phyloP scores from a whole-genome alignment of 73 alveolate species.

The Stentor coeruleus region DNA sequence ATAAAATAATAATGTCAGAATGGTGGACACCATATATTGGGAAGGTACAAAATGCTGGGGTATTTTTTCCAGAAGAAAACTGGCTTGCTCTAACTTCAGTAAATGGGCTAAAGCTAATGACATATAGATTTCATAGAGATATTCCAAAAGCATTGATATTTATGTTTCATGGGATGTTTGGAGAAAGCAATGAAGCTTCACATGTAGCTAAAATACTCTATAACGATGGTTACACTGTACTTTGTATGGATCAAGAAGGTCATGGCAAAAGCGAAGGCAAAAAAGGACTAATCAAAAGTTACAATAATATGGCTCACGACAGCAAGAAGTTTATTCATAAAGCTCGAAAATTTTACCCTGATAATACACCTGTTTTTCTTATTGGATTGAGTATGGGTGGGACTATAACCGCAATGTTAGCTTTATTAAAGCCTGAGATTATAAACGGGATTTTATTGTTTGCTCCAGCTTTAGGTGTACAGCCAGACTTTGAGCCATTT shows the following conservation, averaged over 20 bases:
- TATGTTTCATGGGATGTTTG: constrained; percentile 15
- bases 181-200: background rate
- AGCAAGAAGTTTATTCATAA: background rate
- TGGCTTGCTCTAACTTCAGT: background rate
- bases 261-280: constrained; percentile 25
- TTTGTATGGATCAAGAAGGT: constrained; percentile 15
- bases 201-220: background rate
- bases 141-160: constrained; percentile 20
- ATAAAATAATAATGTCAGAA: background rate
- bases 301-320: background rate
- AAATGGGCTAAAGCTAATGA: background rate
- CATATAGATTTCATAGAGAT: background rate
- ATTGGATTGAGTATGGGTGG: constrained; percentile 14
- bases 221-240: background rate
- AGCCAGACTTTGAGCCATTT: background rate
- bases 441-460: background rate
- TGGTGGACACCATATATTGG: constrained; percentile 8
- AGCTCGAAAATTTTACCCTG: background rate
- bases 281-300: background rate
- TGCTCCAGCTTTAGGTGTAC: constrained; percentile 6
- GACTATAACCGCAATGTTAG: background rate
- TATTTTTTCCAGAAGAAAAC: background rate
- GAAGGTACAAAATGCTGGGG: background rate
- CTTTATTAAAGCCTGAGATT: background rate
- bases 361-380: background rate